phyloP scores from a whole-genome alignment of 257 asterid species.

The Solanum bulbocastanum region DNA sequence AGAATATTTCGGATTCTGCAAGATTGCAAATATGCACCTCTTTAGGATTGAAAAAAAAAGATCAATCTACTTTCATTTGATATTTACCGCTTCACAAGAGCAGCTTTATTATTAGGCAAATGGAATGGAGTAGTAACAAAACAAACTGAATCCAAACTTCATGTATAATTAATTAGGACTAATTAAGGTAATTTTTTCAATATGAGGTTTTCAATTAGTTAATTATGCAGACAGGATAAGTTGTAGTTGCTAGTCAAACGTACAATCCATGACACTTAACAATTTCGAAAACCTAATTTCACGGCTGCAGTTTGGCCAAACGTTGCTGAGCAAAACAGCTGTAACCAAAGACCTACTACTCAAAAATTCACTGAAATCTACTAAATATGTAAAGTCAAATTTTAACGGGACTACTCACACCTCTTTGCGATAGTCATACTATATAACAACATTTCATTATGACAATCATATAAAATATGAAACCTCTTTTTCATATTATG shows the following conservation, averaged over 20 bases:
- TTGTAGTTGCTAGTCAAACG: not conserved
- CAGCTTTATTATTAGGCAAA: not conserved
- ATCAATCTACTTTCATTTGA: not conserved
- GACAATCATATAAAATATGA: not conserved
- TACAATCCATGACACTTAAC: not conserved
- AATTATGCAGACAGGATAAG: not conserved
- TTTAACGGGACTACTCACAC: not conserved
- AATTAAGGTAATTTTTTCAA: not conserved
- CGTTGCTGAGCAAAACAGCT: not conserved
- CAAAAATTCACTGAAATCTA: not conserved
- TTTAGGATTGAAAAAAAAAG: not conserved
- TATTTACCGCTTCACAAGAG: not conserved
- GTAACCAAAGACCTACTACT: not conserved
- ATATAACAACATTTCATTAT: not conserved
- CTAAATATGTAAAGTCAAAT: not conserved
- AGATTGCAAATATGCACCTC: not conserved
- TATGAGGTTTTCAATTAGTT: not conserved
- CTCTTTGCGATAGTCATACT: fast-evolving
- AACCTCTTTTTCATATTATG: not conserved
- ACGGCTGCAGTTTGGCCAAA: not conserved
- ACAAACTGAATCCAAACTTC: not conserved
- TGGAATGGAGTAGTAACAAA: not conserved
- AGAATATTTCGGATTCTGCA: not conserved
- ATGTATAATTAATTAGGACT: not conserved
- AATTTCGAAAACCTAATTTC: not conserved